A percentile compares a stretch with the other conserved stretches of the same genome.
phyloP scores from a whole-genome alignment of 176 grass and related monocot genomes.

The Bromus sterilis region DNA sequence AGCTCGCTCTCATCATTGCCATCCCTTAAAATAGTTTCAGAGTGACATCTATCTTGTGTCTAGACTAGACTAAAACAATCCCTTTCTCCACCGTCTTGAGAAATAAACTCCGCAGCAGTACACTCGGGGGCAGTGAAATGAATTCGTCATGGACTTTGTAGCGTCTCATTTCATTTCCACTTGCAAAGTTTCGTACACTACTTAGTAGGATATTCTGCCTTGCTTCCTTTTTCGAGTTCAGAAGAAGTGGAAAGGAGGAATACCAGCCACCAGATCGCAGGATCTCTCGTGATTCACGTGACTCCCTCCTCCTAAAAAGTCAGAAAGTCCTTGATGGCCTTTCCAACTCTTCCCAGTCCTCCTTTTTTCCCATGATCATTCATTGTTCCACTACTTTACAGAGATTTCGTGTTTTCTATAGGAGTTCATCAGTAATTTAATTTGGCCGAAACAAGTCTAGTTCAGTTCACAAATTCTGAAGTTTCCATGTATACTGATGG shows the following conservation, averaged over 20 bases:
- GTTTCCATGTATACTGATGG: background rate
- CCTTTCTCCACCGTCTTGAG: background rate
- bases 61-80: too few relatives aligned
- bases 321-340: background rate
- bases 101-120: background rate
- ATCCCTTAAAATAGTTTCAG: background rate
- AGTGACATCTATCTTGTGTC: background rate
- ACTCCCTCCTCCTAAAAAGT: conserved; percentile 10
- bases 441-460: background rate
- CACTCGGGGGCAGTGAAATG: too few relatives aligned
- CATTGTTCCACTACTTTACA: background rate
- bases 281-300: conserved; percentile 23
- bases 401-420: background rate
- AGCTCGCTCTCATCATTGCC: conserved; percentile 15
- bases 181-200: background rate
- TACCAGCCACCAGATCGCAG: background rate
- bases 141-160: too few relatives aligned
- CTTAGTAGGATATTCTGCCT: conserved; percentile 2
- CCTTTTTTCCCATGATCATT: conserved; percentile 13
- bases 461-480: background rate
- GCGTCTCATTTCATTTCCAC: background rate
- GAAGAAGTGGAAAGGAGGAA: background rate
- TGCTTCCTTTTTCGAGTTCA: background rate
- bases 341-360: conserved; percentile 13
- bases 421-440: background rate